Evolutionary conservation across 805 yeast species (phyloP).

Genomic region (Sungouiella blattae): DNA sequence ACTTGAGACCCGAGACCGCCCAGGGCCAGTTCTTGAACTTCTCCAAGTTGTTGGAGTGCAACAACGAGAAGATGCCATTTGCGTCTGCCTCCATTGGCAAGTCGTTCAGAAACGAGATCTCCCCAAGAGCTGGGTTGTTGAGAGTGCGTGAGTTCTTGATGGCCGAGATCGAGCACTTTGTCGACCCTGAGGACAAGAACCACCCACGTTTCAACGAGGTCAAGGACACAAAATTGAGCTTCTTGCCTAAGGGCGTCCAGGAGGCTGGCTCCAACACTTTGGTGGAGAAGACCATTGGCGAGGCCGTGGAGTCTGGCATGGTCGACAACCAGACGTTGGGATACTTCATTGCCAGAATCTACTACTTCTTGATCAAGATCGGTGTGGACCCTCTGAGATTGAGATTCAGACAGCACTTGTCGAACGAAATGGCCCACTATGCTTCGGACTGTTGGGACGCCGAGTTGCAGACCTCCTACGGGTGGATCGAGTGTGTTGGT

Average conservation of each 20-base stretch:
- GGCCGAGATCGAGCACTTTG: conserved; percentile 99
- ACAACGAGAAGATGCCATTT: conserved; percentile 96
- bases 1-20: conserved; percentile 97
- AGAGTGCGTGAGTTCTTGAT: conserved; percentile 98
- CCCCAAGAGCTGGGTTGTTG: conserved; percentile 95
- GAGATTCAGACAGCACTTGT: conserved; percentile 98
- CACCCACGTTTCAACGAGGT: conserved; percentile 81
- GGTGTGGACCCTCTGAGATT: conserved; percentile 84
- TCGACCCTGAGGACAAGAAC: conserved; percentile 84
- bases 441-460: conserved; percentile 99
- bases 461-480: conserved; percentile 90
- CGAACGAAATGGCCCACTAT: conserved; percentile 99
- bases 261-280: conserved; percentile 76
- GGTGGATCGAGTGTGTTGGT: conserved; percentile 99
- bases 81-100: conserved; percentile 99
- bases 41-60: conserved; percentile 86
- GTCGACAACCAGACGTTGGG: conserved; percentile 97
- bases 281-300: conserved; percentile 69
- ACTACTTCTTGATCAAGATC: conserved; percentile 74
- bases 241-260: conserved; percentile 86
- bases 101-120: conserved; percentile 97
- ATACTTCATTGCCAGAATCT: conserved; percentile 92
- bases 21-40: conserved; percentile 98
- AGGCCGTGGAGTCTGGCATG: conserved; percentile 83
- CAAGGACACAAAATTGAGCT: conserved; percentile 64